phyloP scores from a whole-genome alignment of 2,329 filamentous ascomycete species.

The Aspergillus nomiae region DNA sequence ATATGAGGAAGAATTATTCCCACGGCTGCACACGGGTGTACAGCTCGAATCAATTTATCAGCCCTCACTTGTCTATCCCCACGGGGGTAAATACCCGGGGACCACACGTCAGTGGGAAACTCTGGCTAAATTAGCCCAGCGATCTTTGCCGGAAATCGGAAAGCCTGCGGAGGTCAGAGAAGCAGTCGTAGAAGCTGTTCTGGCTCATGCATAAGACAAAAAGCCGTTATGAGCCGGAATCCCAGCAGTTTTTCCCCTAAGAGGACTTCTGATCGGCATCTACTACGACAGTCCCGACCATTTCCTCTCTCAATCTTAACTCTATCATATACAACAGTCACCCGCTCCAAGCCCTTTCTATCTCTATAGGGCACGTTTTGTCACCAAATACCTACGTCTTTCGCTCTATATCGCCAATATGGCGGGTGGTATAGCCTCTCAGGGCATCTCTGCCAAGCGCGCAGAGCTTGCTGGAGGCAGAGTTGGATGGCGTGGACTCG shows the following conservation, averaged over 20 bases:
- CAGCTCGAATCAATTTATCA: not conserved
- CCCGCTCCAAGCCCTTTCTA: not conserved
- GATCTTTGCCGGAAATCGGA: conserved; percentile 3
- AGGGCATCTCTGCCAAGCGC: conserved; percentile 35
- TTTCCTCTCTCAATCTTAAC: not conserved
- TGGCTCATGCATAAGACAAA: not conserved
- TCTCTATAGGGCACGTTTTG: not conserved
- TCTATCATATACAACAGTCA: not conserved
- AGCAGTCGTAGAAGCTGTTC: not conserved
- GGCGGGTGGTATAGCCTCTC: conserved; percentile 11
- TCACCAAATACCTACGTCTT: not conserved
- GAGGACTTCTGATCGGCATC: not conserved
- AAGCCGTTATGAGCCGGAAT: not conserved
- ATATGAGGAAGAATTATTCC: not conserved
- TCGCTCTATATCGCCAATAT: not conserved
- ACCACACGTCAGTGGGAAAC: conserved; percentile 2
- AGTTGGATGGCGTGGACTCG: conserved; percentile 50
- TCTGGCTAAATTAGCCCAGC: conserved; percentile 11
- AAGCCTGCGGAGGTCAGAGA: not conserved
- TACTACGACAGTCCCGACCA: not conserved
- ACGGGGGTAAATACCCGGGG: conserved; percentile 7
- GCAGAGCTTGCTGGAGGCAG: conserved; percentile 35
- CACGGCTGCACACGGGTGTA: not conserved
- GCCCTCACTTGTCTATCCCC: not conserved
- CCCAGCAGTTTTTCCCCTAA: not conserved